These are phyloP conservation scores for Fremontodendron californicum DNA, from an alignment of 345 rosid species.

Conservation along the genomic window DNA sequence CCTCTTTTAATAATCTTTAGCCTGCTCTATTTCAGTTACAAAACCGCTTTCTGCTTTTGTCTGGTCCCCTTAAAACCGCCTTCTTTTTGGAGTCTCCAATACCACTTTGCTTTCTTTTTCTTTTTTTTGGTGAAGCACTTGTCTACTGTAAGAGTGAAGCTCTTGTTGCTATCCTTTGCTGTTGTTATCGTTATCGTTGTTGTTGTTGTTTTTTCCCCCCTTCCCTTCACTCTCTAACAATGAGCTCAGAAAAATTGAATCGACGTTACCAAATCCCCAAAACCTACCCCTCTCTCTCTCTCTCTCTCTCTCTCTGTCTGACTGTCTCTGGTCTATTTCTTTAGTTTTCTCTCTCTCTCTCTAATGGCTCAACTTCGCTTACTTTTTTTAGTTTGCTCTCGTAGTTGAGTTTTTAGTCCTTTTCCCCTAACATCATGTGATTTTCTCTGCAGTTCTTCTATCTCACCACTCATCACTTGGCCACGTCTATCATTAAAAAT, in stretches of 20 bases:
- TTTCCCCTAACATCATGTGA: constrained; percentile 1
- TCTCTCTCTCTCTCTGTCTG: constrained; percentile 17
- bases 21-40: constrained; percentile 33
- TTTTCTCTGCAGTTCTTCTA: neutral
- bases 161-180: constrained; percentile 3
- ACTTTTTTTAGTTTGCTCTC: neutral
- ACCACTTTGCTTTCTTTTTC: constrained; percentile 5
- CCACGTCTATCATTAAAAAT: too few species aligned
- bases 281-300: too few species aligned
- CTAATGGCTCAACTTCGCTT: too few species aligned
- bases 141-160: constrained; percentile 12
- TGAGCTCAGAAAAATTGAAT: too few species aligned
- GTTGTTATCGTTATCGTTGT: neutral
- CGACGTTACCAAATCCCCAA: constrained; percentile 31
- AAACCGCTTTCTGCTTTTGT: constrained; percentile 29
- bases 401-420: neutral
- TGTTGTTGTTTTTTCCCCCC: neutral
- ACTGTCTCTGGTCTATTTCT: constrained; percentile 18
- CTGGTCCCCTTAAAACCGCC: constrained; percentile 26
- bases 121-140: constrained; percentile 5
- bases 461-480: neutral
- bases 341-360: too few species aligned
- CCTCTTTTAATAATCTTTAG: neutral
- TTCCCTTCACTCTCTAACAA: neutral
- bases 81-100: neutral